A percentile compares a stretch with the other conserved stretches of the same genome.
Conservation (phyloP, 768 basidiomycete species). For the Kwoniella sp. region DNA sequence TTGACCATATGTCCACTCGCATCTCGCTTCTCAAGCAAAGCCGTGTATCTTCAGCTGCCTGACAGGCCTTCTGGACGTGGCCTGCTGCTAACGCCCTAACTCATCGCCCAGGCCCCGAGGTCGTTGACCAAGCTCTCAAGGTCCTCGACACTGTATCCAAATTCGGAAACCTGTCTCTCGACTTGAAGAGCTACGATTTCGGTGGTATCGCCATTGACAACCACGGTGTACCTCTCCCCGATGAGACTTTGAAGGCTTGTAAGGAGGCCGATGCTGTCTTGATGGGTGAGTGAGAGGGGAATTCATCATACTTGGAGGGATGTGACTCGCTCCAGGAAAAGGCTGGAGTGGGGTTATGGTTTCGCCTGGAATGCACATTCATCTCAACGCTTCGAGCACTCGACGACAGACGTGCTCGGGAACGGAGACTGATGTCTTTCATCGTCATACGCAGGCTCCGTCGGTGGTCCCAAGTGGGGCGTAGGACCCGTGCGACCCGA, state of each 20-base stretch:
- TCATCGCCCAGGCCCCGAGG: constrained; percentile 73
- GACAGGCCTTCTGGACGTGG: no score
- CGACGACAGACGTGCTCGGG: no score
- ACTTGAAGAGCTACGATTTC: constrained; percentile 75
- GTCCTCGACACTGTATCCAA: constrained; percentile 75
- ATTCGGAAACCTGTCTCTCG: constrained; percentile 69
- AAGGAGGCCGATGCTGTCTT: constrained; percentile 92
- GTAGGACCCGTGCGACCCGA: constrained; percentile 90
- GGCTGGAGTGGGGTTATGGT: no score
- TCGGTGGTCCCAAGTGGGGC: constrained; percentile 99
- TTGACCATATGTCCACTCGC: not conserved
- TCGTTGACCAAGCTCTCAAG: constrained; percentile 78
- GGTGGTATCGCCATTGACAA: constrained; percentile 93
- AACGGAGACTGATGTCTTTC: not conserved
- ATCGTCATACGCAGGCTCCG: constrained; percentile 66
- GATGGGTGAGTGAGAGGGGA: constrained; percentile 67
- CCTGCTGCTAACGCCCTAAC: no score
- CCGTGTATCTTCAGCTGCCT: not conserved
- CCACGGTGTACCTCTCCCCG: constrained; percentile 79
- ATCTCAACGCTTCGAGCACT: not conserved
- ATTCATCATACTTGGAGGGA: no score
- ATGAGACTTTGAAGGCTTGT: constrained; percentile 82
- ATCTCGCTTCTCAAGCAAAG: not conserved
- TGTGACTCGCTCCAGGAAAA: no score
- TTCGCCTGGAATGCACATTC: no score